These are phyloP conservation scores for Termitomyces sp. DNA, from an alignment of 768 basidiomycete genomes.

Conservation along the genomic window DNA sequence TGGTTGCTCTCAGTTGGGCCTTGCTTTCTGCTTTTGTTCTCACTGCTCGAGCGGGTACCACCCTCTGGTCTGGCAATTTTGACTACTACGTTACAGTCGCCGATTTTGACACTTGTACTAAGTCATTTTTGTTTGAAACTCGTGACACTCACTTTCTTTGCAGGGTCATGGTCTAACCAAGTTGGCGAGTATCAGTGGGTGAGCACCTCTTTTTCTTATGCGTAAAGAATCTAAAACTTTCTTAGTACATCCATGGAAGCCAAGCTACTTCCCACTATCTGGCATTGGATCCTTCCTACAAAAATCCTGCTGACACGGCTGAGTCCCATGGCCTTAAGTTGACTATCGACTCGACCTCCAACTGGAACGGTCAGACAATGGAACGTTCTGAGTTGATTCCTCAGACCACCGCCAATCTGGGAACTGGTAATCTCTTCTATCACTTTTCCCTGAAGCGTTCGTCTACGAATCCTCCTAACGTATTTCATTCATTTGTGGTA, in stretches of 20 bases:
- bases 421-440: constrained; percentile 53
- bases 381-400: constrained; percentile 39
- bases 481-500: constrained; percentile 14
- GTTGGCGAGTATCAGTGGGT: constrained; percentile 58
- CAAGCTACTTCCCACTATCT: constrained; percentile 49
- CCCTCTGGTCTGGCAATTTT: constrained; percentile 52
- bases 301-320: constrained; percentile 50
- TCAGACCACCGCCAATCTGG: constrained; percentile 47
- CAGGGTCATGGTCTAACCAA: constrained; percentile 53
- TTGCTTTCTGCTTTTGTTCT: constrained; percentile 28
- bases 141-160: neutral
- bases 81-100: constrained; percentile 38
- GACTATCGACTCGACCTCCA: constrained; percentile 48
- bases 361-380: constrained; percentile 49
- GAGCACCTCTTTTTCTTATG: constrained; percentile 3
- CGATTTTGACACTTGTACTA: constrained; percentile 49
- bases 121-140: constrained; percentile 9
- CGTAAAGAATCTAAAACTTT: neutral
- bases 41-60: constrained; percentile 41
- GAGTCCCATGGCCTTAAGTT: constrained; percentile 47
- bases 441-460: constrained; percentile 53
- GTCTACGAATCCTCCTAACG: constrained; percentile 46
- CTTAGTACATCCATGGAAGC: constrained; percentile 51
- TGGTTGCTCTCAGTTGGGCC: constrained; percentile 25
- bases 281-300: constrained; percentile 42